Percentiles rank a stretch among this genome's conserved stretches.
Conservation (phyloP, 768 basidiomycete species). For the Lactarius hengduanensis region DNA sequence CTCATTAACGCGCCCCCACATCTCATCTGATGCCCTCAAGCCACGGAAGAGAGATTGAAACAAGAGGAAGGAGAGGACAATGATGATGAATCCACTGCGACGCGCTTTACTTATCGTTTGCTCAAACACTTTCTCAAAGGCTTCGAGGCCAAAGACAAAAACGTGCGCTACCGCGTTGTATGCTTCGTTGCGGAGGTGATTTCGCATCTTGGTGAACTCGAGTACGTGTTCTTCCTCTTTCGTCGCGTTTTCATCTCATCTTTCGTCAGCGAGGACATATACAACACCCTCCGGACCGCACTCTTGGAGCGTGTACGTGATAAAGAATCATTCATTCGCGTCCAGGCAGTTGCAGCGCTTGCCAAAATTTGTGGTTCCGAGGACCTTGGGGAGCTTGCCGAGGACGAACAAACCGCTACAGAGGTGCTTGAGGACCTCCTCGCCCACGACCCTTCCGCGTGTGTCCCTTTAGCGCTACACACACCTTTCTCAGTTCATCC, state of each 20-base stretch:
- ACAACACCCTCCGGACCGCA: conserved; percentile 53
- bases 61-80: conserved; percentile 37
- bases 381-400: conserved; percentile 51
- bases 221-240: conserved; percentile 51
- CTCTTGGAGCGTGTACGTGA: conserved; percentile 75
- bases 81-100: conserved; percentile 49
- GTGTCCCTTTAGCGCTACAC: conserved; percentile 34
- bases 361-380: conserved; percentile 75
- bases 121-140: conserved; percentile 67
- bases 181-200: conserved; percentile 81
- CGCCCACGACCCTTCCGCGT: conserved; percentile 74
- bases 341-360: conserved; percentile 78
- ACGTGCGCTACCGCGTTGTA: conserved; percentile 75
- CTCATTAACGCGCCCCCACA: not conserved
- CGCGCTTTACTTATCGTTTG: conserved; percentile 49
- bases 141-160: conserved; percentile 84
- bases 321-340: conserved; percentile 73
- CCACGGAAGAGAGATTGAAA: conserved; percentile 35
- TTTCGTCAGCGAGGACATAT: conserved; percentile 68
- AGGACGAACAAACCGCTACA: conserved; percentile 51
- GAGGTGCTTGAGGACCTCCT: conserved; percentile 69
- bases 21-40: conserved; percentile 31
- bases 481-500: not conserved
- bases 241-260: not conserved
- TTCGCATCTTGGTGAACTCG: conserved; percentile 75